phyloP scores from a whole-genome alignment of 2,329 filamentous ascomycete species.

The Pestalotiopsis sp. region DNA sequence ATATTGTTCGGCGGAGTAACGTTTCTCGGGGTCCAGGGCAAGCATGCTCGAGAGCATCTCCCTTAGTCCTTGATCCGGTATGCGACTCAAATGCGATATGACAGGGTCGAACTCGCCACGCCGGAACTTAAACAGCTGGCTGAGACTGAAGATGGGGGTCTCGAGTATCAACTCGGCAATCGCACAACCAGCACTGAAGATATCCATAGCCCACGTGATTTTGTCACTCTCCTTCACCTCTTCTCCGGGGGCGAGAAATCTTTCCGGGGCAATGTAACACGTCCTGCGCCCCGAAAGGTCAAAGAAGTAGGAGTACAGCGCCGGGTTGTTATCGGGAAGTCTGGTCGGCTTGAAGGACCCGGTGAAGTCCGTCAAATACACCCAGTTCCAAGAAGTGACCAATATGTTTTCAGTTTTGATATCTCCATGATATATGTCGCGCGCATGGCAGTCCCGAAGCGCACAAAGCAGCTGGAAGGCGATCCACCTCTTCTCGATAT shows the following conservation, averaged over 20 bases:
- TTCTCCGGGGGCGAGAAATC: constrained; percentile 76
- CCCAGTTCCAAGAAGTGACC: constrained; percentile 99
- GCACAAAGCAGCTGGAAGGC: constrained; percentile 94
- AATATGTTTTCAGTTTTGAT: constrained; percentile 98
- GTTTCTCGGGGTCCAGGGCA: constrained; percentile 85
- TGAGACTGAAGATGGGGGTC: constrained; percentile 94
- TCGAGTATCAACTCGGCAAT: constrained; percentile 97
- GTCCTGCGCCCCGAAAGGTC: constrained; percentile 89
- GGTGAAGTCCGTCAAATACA: constrained; percentile 97
- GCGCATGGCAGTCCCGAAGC: constrained; percentile 85
- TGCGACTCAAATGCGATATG: constrained; percentile 78
- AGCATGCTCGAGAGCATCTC: constrained; percentile 97
- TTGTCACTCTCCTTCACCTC: constrained; percentile 62
- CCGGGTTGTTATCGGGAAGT: constrained; percentile 93
- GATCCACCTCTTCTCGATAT: constrained; percentile 98
- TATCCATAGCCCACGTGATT: constrained; percentile 93
- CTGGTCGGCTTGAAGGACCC: constrained; percentile 93
- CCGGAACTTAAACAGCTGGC: constrained; percentile 92
- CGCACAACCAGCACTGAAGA: constrained; percentile 95
- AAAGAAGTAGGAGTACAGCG: constrained; percentile 97
- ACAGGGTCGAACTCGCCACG: constrained; percentile 90
- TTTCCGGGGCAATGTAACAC: constrained; percentile 93
- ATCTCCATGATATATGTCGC: constrained; percentile 92
- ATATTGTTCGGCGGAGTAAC: constrained; percentile 93
- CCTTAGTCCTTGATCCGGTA: constrained; percentile 83